phyloP scores from a whole-genome alignment of 1,284 basidiomycete genomes.

The Pulchroboletus neoregius region DNA sequence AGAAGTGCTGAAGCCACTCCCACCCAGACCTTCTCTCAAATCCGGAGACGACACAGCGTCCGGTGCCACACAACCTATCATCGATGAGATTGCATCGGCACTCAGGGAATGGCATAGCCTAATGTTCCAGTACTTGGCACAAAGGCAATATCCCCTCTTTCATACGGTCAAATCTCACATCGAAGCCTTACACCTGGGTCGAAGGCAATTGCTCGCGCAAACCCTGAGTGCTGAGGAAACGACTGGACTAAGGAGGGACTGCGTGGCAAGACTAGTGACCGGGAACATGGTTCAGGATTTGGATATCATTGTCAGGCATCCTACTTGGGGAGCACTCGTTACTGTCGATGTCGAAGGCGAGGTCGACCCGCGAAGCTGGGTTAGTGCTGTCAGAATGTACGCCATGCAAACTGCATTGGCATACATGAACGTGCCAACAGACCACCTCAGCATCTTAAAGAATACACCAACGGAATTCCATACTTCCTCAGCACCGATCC shows the following conservation, averaged over 20 bases:
- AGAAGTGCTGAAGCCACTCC: constrained; percentile 70
- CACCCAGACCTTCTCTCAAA: constrained; percentile 89
- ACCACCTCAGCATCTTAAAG: constrained; percentile 36
- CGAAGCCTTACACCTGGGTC: constrained; percentile 85
- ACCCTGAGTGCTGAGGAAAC: constrained; percentile 89
- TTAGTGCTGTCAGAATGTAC: constrained; percentile 86
- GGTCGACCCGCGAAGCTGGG: constrained; percentile 71
- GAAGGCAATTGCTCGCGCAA: constrained; percentile 85
- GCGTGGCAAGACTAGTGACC: constrained; percentile 82
- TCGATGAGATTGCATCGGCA: constrained; percentile 97
- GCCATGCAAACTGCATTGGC: constrained; percentile 81
- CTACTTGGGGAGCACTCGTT: constrained; percentile 84
- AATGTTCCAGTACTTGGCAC: constrained; percentile 87
- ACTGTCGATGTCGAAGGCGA: constrained; percentile 81
- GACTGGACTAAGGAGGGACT: constrained; percentile 76
- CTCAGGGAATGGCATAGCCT: constrained; percentile 93
- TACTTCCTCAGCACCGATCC: constrained; percentile 39
- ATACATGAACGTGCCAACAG: constrained; percentile 63
- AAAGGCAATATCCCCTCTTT: constrained; percentile 88
- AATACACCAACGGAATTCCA: constrained; percentile 41
- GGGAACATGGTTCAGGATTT: constrained; percentile 91
- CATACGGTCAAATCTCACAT: constrained; percentile 86
- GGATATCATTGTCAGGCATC: constrained; percentile 94
- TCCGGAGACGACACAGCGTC: constrained; percentile 88
- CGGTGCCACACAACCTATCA: constrained; percentile 80